These are phyloP conservation scores for Lachancea thermotolerans DNA, from an alignment of 805 yeast genomes.

Conservation along the genomic window DNA sequence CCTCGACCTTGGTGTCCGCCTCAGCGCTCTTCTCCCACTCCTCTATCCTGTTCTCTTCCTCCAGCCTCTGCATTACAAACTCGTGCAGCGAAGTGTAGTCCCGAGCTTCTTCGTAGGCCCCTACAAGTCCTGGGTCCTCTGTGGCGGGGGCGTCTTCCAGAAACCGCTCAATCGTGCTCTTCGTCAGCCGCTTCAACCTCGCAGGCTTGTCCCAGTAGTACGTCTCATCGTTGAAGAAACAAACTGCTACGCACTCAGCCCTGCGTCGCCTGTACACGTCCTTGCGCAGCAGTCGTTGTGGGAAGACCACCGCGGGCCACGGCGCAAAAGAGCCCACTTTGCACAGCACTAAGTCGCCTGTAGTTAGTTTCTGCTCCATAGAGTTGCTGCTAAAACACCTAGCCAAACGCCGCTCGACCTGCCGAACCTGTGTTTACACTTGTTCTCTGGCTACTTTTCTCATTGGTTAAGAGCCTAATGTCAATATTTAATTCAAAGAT, in stretches of 20 bases:
- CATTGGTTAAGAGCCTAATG: background rate
- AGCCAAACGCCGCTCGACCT: too few relatives aligned
- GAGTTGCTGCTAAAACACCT: background rate
- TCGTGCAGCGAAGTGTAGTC: conserved; percentile 18
- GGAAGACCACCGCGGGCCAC: conserved; percentile 33
- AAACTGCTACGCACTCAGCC: conserved; percentile 24
- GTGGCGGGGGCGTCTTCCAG: conserved; percentile 11
- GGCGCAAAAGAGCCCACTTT: conserved; percentile 32
- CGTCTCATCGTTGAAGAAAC: conserved; percentile 32
- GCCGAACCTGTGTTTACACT: too few relatives aligned
- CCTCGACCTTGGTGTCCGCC: conserved; percentile 11
- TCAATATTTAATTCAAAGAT: background rate
- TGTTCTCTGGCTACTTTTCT: background rate
- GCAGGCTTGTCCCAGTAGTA: conserved; percentile 31
- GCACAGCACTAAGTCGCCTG: conserved; percentile 31
- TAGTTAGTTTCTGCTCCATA: conserved; percentile 16
- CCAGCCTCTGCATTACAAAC: conserved; percentile 21
- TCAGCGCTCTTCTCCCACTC: conserved; percentile 17
- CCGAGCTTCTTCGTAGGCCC: conserved; percentile 27
- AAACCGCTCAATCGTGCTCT: conserved; percentile 13
- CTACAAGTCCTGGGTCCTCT: conserved; percentile 17
- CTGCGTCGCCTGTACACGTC: conserved; percentile 26
- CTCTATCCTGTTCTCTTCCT: conserved; percentile 20
- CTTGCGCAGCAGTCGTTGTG: conserved; percentile 25
- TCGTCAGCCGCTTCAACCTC: conserved; percentile 16